phyloP scores from a whole-genome alignment of 106 monocot genomes.

The Acorus calamus region DNA sequence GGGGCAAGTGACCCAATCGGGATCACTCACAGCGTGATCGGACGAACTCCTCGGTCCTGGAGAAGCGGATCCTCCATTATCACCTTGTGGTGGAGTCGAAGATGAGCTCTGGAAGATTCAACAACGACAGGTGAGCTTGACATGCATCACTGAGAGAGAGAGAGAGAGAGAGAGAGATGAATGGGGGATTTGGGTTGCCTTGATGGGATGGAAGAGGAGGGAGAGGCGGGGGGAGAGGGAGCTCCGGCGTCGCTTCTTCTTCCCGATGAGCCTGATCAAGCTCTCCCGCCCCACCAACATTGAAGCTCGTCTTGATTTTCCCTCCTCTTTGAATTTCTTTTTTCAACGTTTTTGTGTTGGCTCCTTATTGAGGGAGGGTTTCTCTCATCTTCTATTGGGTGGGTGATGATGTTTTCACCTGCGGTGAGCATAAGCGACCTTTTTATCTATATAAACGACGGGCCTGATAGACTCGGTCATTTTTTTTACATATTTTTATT shows the following conservation, averaged over 20 bases:
- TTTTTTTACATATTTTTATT: too few relatives aligned
- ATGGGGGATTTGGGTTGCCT: not conserved
- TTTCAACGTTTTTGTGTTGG: too few relatives aligned
- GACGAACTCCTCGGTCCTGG: not conserved
- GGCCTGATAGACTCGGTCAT: too few relatives aligned
- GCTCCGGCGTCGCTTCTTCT: slow-evolving; percentile 31
- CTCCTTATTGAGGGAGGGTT: too few relatives aligned
- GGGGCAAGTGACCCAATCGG: slow-evolving; percentile 53
- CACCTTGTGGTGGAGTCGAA: not conserved
- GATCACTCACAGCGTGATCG: not conserved
- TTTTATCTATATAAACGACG: too few relatives aligned
- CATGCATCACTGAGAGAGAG: not conserved
- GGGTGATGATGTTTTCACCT: too few relatives aligned
- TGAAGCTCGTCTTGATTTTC: not conserved
- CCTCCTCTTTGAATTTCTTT: too few relatives aligned
- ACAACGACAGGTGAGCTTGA: not conserved
- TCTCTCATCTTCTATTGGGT: too few relatives aligned
- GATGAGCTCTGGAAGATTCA: too few relatives aligned
- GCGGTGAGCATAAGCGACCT: too few relatives aligned
- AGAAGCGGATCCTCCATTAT: not conserved
- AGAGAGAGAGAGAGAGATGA: not conserved
- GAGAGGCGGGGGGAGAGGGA: slow-evolving; percentile 27
- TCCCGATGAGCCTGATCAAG: slow-evolving; percentile 68
- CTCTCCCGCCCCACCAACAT: slow-evolving; percentile 70
- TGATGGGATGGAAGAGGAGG: slow-evolving; percentile 7